Evolutionary conservation across 371 early-diverging fungal genomes (phyloP), one percentile per base, ranked within the genome.

Genomic region (Coemansia sp.): DNA sequence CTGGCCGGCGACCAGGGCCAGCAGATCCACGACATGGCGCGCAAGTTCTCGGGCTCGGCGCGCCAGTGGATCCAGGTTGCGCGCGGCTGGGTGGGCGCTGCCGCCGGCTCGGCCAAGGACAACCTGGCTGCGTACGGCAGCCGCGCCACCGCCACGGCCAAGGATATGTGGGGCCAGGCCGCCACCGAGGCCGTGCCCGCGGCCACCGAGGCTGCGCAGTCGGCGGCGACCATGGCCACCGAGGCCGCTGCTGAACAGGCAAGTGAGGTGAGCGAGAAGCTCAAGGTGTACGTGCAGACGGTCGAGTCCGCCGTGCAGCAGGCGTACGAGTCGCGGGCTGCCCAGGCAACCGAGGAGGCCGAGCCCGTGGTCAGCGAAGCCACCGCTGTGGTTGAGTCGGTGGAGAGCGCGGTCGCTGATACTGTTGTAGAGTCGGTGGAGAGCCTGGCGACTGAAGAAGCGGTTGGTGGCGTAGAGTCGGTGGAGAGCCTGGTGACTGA

Each of bases 11-110:
- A 47, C 11, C 48, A 55, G 5, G 59, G 55, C 16, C 36, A n/a
- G 14, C 60, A 65, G 51, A n/a, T 67, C 5, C 67, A 67, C 16
- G 57, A 45, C 32, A 38, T 63, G 26, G 73, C 67, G 9, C 55
- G 64, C 34, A 53, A 40, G 31, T 20, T 70, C 0, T 75, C 72
- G 1, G 76, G 76, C 3, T 65, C 73, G 2, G 76, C 76, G 5
- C 62, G 76, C 10, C 76, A 75, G 55, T 75, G 76, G 76, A 57
- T 75, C 6, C 76, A 75, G 57, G 30, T 55, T 20, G 74, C 74
- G 0, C 54, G 70, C 5, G 65, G 70, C 11, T 70, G 70, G 74
- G 55, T 62, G 10, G 74, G 65, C 5, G 50, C 69, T 11, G 74
- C 74, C 2, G 65, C 56, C 5, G 64, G 53, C 4, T 50, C 40